Evolutionary conservation across 2,329 filamentous ascomycete species (phyloP).

Genomic region (Ceratocystis albifundus): DNA sequence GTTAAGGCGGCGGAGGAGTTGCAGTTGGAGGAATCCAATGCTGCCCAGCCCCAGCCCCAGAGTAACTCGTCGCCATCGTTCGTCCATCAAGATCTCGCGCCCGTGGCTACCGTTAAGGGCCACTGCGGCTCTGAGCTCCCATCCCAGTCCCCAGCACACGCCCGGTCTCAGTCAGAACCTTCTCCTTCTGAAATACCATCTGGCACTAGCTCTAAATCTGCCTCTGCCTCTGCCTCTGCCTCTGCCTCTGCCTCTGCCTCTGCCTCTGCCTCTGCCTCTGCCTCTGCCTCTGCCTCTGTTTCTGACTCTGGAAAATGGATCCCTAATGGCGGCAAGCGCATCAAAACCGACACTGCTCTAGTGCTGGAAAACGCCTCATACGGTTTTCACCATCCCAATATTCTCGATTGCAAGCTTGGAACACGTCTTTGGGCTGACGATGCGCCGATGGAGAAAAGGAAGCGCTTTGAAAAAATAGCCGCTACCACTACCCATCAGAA

Average conservation of each 20-base stretch:
- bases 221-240: background rate
- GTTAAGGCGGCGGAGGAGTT: background rate
- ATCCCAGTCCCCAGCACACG: background rate
- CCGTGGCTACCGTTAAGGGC: background rate
- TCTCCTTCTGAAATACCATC: background rate
- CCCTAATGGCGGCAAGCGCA: constrained; percentile 44
- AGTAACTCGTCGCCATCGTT: background rate
- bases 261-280: background rate
- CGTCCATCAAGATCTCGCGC: background rate
- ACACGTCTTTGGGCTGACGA: constrained; percentile 74
- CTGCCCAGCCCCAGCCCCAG: background rate
- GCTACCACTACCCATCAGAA: constrained; percentile 48
- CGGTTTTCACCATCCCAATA: constrained; percentile 74
- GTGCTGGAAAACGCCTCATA: constrained; percentile 75
- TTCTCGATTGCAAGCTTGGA: constrained; percentile 88
- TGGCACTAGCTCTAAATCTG: background rate
- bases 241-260: constrained; percentile 10
- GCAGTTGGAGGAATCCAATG: background rate
- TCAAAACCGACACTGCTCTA: constrained; percentile 67
- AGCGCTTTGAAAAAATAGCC: constrained; percentile 49
- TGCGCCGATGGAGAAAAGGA: constrained; percentile 47
- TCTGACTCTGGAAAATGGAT: constrained; percentile 38
- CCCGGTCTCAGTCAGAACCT: background rate
- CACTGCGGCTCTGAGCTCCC: background rate
- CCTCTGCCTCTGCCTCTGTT: too few species aligned